Percentiles rank a stretch among this genome's conserved stretches.
These are phyloP conservation scores for Ogataea hybrid DNA, from an alignment of 1,139 yeast genomes.

Conservation along the genomic window DNA sequence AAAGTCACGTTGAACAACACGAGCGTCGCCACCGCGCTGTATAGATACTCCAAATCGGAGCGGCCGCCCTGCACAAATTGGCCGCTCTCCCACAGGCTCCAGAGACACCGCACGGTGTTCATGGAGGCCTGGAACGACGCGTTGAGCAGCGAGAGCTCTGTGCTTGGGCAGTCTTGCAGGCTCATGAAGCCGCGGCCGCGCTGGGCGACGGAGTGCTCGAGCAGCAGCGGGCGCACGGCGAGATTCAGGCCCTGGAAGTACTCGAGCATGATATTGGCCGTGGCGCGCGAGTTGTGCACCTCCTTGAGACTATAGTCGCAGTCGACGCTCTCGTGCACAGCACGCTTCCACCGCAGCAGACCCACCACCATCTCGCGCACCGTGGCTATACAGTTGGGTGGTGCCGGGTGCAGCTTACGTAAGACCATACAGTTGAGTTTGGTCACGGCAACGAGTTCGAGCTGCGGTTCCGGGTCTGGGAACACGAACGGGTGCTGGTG, in stretches of 20 bases:
- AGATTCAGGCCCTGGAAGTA: slow-evolving; percentile 77
- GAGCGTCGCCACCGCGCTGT: slow-evolving; percentile 72
- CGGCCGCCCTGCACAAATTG: slow-evolving; percentile 76
- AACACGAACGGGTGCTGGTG: slow-evolving; percentile 53
- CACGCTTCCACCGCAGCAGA: slow-evolving; percentile 63
- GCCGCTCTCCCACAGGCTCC: slow-evolving; percentile 63
- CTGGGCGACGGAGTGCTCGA: slow-evolving; percentile 70
- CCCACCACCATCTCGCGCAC: slow-evolving; percentile 66
- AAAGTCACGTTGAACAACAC: slow-evolving; percentile 71
- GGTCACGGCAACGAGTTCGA: slow-evolving; percentile 69
- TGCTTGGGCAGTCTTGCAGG: slow-evolving; percentile 60
- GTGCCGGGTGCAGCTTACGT: slow-evolving; percentile 66
- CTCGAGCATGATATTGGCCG: slow-evolving; percentile 72
- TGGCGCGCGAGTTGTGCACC: slow-evolving; percentile 56
- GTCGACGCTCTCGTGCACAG: slow-evolving; percentile 56
- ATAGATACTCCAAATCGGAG: slow-evolving; percentile 77
- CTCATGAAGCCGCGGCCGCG: slow-evolving; percentile 49
- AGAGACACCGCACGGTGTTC: slow-evolving; percentile 64
- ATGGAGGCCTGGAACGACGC: slow-evolving; percentile 80
- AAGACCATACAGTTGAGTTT: slow-evolving; percentile 70
- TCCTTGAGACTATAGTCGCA: slow-evolving; percentile 56
- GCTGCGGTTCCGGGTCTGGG: slow-evolving; percentile 71
- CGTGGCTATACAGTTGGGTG: slow-evolving; percentile 63
- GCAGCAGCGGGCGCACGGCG: slow-evolving; percentile 71
- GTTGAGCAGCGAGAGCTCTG: slow-evolving; percentile 62